Conservation (phyloP, 805 yeast species). For the Yamadazyma insecticola region DNA sequence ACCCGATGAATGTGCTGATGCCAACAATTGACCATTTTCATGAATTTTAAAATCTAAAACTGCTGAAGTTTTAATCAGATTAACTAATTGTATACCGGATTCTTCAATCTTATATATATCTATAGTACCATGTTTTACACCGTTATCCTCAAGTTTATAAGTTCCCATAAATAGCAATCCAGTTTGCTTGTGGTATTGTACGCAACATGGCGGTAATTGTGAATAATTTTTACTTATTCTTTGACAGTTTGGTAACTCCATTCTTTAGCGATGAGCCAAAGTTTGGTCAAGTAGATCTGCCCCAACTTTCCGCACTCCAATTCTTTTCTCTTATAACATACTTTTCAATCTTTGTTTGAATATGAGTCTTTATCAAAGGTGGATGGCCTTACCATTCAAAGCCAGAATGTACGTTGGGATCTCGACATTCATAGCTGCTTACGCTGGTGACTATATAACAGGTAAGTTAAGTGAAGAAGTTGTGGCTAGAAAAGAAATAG, state of each 20-base stretch:
- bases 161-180: conserved; percentile 66
- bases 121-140: conserved; percentile 60
- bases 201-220: conserved; percentile 77
- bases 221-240: conserved; percentile 24
- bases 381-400: conserved; percentile 38
- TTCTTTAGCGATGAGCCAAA: no score
- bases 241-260: no score
- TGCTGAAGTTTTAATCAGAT: conserved; percentile 44
- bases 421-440: conserved; percentile 36
- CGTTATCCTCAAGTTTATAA: conserved; percentile 60
- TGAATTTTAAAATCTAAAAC: conserved; percentile 77
- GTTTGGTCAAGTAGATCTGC: no score
- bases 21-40: conserved; percentile 41
- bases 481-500: conserved; percentile 25
- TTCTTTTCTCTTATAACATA: background rate
- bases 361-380: conserved; percentile 23
- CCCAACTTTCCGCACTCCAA: no score
- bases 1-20: conserved; percentile 81
- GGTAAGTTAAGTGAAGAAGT: conserved; percentile 32
- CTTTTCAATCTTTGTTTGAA: no score
- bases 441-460: conserved; percentile 37
- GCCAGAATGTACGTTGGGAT: conserved; percentile 38
- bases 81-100: conserved; percentile 10
- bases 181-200: conserved; percentile 48
- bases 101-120: conserved; percentile 32